Evolutionary conservation across 2,329 filamentous ascomycete genomes (phyloP), one percentile per base, ranked within the genome.

Genomic region (Fusarium drepaniforme): DNA sequence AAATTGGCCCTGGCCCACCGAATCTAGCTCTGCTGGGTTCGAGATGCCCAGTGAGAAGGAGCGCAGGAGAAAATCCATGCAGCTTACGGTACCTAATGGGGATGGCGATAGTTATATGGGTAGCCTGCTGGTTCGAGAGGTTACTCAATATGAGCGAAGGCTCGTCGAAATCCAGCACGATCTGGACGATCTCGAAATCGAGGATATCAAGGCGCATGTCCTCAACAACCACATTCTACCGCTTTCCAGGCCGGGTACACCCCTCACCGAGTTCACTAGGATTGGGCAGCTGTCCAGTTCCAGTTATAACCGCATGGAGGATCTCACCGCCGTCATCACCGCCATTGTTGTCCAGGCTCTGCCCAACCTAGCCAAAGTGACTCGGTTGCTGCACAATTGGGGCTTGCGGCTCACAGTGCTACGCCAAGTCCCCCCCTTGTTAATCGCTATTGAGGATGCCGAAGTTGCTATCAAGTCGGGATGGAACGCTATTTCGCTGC

Each of bases 281-380:
- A 73, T 72, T 4, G 77, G 84, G 13, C 87, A 87, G 13, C 85
- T 87, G 57, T 82, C 87, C 73, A 78, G 85, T 78, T 85, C 90
- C 2, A 85, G 82, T 58, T 94, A 94, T 82, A 90, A 89, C 72
- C 92, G 90, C 71, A 90, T 98, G 87, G 95, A 97, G 77, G 97
- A 98, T 82, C 91, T 98, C 78, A 96, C 95, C 11, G 94, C 96
- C 28, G 89, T 98, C 57, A 90, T 98, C 67, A 98, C 97, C 1
- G 94, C 96, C 33, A 97, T 96, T 38, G 93, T 98, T 21, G 85
- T 99, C n/a, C 94, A 97, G 80, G 91, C 95, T 5, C 87, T 99
- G 23, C 97, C 97, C 1, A 92, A 93, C 69, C 85, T 98, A 49
- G 93, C 94, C 12, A 92, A 89, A 65, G 84, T 99, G 25, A 91